Conservation (phyloP, 2,329 filamentous ascomycete species). For the Ceratocystis alfenasii region DNA sequence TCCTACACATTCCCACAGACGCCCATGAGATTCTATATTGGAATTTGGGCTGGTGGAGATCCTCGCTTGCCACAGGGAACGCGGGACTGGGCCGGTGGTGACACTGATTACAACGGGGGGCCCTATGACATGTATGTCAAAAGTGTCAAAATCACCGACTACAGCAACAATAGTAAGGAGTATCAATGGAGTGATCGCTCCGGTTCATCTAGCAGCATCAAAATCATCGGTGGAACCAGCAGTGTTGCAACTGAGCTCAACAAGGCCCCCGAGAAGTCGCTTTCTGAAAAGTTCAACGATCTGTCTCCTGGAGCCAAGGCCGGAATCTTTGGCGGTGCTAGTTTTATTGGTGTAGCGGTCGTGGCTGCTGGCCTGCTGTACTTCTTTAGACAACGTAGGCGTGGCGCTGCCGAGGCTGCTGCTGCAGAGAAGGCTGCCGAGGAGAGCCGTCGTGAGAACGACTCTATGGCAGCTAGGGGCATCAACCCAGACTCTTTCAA, state of each 20-base stretch:
- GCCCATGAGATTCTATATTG: constrained; percentile 57
- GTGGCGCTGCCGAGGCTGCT: constrained; percentile 41
- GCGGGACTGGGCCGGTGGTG: constrained; percentile 57
- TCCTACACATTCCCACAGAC: constrained; percentile 61
- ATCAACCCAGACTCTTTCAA: constrained; percentile 38
- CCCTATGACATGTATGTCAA: constrained; percentile 68
- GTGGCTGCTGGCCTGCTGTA: constrained; percentile 37
- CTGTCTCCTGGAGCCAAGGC: constrained; percentile 41
- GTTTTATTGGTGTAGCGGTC: constrained; percentile 33
- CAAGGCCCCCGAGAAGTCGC: constrained; percentile 32
- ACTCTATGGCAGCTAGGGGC: constrained; percentile 38
- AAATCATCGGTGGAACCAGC: constrained; percentile 46
- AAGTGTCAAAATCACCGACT: constrained; percentile 43
- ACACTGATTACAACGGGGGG: constrained; percentile 51
- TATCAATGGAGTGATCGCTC: constrained; percentile 53
- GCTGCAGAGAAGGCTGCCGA: constrained; percentile 35
- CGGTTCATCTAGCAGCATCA: constrained; percentile 54
- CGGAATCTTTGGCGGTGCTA: constrained; percentile 40
- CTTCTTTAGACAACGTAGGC: constrained; percentile 44
- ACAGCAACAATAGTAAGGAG: constrained; percentile 45
- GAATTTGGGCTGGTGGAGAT: constrained; percentile 55
- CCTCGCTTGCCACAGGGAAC: constrained; percentile 43
- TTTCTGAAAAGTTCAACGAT: constrained; percentile 43
- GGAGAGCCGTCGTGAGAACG: constrained; percentile 40
- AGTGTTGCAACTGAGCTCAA: constrained; percentile 33